Percentiles rank a stretch among this genome's conserved stretches.
Evolutionary conservation across 305 asterid species (phyloP).

Genomic region (Euphrasia arctica): DNA sequence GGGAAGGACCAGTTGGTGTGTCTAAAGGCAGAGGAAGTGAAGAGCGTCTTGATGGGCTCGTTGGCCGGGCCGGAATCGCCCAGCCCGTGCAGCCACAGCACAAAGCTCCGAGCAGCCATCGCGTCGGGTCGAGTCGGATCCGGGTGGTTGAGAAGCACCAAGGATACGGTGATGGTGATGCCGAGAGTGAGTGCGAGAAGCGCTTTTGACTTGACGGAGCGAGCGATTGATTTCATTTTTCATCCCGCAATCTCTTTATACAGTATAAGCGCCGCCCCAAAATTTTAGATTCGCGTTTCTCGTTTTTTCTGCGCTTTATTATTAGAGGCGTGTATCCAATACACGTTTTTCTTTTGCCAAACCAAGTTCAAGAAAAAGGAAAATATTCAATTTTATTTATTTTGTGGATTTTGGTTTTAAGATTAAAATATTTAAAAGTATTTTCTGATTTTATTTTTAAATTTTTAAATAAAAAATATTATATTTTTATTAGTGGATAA

Average conservation of each 20-base stretch:
- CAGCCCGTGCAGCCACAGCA: slow-evolving; percentile 91
- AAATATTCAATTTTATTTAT: too few relatives aligned
- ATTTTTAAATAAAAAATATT: too few relatives aligned
- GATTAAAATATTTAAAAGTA: too few relatives aligned
- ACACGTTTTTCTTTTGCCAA: too few relatives aligned
- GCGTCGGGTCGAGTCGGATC: slow-evolving; percentile 31
- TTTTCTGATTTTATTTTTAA: too few relatives aligned
- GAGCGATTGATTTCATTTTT: slow-evolving; percentile 37
- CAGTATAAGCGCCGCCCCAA: neutral
- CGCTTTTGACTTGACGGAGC: slow-evolving; percentile 37
- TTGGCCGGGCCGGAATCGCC: slow-evolving; percentile 96
- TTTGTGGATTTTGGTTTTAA: too few relatives aligned
- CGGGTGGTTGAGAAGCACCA: slow-evolving; percentile 36
- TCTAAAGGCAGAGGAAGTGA: slow-evolving; percentile 69
- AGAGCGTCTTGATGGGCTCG: slow-evolving; percentile 75
- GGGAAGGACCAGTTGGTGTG: slow-evolving; percentile 87
- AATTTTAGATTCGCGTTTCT: neutral
- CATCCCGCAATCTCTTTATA: slow-evolving; percentile 22
- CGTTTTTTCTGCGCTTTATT: neutral
- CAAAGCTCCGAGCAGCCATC: slow-evolving; percentile 71
- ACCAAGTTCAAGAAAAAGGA: too few relatives aligned
- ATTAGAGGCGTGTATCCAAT: too few relatives aligned
- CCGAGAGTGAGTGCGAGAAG: slow-evolving; percentile 46
- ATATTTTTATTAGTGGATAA: too few relatives aligned
- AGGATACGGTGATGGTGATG: slow-evolving; percentile 38